phyloP scores from a whole-genome alignment of 169 alveolate species.

The Plasmodium malariae region DNA sequence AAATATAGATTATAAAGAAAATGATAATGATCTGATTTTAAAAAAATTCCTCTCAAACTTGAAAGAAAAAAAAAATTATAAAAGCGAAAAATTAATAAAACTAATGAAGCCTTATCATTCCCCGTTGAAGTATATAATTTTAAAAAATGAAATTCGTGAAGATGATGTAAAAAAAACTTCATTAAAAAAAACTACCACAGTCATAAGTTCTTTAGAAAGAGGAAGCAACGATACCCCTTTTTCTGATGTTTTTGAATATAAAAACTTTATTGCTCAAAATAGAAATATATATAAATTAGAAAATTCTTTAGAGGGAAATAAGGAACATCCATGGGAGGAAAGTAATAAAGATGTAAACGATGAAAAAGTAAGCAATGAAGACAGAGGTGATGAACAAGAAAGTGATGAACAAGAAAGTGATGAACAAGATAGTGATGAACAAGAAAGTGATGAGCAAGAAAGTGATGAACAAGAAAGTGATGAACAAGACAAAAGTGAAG shows the following conservation, averaged over 20 bases:
- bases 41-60: conserved; percentile 45
- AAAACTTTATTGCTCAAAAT: no score
- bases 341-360: background rate
- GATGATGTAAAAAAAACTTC: conserved; percentile 9
- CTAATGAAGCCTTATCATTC: conserved; percentile 75
- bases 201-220: background rate
- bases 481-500: background rate
- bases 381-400: background rate
- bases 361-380: background rate
- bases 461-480: background rate
- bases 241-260: no score
- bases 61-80: conserved; percentile 53
- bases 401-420: background rate
- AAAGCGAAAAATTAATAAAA: conserved; percentile 57
- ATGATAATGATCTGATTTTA: conserved; percentile 47
- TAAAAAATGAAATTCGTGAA: conserved; percentile 67
- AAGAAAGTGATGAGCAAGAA: background rate
- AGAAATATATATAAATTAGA: background rate
- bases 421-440: background rate
- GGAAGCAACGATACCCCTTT: no score
- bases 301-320: no score
- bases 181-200: conserved; percentile 15
- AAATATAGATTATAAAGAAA: conserved; percentile 58
- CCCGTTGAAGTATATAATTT: conserved; percentile 65
- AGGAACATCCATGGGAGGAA: no score